Percentiles rank a stretch among this genome's conserved stretches.
Conservation (phyloP, 2,329 filamentous ascomycete species). For the Herpotrichia juniperi region DNA sequence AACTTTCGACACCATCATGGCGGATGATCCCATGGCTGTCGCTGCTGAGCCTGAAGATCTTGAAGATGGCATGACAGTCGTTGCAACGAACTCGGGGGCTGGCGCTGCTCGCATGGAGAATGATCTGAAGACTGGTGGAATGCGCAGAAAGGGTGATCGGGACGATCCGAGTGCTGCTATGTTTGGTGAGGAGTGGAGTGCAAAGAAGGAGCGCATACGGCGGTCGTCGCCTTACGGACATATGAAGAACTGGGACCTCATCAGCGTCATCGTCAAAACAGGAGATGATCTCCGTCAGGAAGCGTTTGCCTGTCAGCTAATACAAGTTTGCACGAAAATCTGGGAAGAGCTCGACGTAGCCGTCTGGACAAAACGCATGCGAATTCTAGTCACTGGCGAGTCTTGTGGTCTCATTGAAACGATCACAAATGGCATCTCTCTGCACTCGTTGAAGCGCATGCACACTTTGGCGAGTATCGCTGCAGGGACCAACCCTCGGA, state of each 20-base stretch:
- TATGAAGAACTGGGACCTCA: slow-evolving; percentile 89
- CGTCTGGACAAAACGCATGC: slow-evolving; percentile 90
- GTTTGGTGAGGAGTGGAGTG: slow-evolving; percentile 85
- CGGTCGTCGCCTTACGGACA: slow-evolving; percentile 84
- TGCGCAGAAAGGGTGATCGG: slow-evolving; percentile 79
- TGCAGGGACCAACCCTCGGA: slow-evolving; percentile 72
- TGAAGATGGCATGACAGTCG: slow-evolving; percentile 59
- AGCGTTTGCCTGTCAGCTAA: slow-evolving; percentile 85
- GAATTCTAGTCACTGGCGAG: slow-evolving; percentile 84
- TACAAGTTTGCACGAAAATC: slow-evolving; percentile 80
- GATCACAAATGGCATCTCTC: slow-evolving; percentile 85
- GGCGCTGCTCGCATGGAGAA: slow-evolving; percentile 88
- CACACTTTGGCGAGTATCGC: slow-evolving; percentile 78
- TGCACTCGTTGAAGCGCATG: slow-evolving; percentile 83
- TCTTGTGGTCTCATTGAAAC: slow-evolving; percentile 85
- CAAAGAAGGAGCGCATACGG: slow-evolving; percentile 82
- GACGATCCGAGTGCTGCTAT: slow-evolving; percentile 86
- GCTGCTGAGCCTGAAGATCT: slow-evolving; percentile 59
- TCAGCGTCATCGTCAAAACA: slow-evolving; percentile 88
- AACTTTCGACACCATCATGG: slow-evolving; percentile 83
- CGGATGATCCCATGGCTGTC: slow-evolving; percentile 64
- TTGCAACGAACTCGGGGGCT: slow-evolving; percentile 68
- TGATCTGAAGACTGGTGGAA: slow-evolving; percentile 83
- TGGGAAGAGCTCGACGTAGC: slow-evolving; percentile 76
- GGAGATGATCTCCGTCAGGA: slow-evolving; percentile 83